Percentiles rank a stretch among this genome's conserved stretches.
These are phyloP conservation scores for Enterocytospora artemiae DNA, from an alignment of 371 early-diverging fungal species.

Conservation along the genomic window DNA sequence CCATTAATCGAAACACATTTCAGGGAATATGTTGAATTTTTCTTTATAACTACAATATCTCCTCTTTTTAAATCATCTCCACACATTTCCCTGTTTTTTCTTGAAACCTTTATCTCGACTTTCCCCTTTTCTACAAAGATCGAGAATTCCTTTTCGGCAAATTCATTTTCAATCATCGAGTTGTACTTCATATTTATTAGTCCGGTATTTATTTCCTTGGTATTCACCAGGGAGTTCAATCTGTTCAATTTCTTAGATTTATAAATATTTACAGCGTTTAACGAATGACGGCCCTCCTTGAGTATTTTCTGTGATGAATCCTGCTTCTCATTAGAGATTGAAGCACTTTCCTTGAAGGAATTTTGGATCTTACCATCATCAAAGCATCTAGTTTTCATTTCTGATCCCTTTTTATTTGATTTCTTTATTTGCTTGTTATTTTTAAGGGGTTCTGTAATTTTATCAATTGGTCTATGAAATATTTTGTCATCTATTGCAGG, in stretches of 20 bases:
- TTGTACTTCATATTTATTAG: constrained; percentile 32
- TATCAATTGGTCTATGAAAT: not conserved
- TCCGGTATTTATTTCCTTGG: constrained; percentile 21
- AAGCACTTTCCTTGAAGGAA: not conserved
- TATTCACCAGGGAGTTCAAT: constrained; percentile 26
- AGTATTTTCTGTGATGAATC: not conserved
- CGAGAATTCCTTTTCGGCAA: constrained; percentile 30
- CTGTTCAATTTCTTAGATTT: constrained; percentile 10
- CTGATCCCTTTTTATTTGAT: not conserved
- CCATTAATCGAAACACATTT: constrained; percentile 16
- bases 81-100: constrained; percentile 4
- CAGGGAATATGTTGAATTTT: constrained; percentile 20
- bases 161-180: constrained; percentile 30
- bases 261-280: not conserved
- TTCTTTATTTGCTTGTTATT: constrained; percentile 5
- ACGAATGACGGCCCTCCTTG: no score
- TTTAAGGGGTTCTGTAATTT: not conserved
- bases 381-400: not conserved
- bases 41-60: constrained; percentile 26
- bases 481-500: not conserved
- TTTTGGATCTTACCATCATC: constrained; percentile 1
- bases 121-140: constrained; percentile 42
- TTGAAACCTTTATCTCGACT: constrained; percentile 16
- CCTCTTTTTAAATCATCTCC: no score
- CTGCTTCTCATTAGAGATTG: not conserved